phyloP scores from a whole-genome alignment of 2,329 filamentous ascomycete species.

The Claviceps purpurea region DNA sequence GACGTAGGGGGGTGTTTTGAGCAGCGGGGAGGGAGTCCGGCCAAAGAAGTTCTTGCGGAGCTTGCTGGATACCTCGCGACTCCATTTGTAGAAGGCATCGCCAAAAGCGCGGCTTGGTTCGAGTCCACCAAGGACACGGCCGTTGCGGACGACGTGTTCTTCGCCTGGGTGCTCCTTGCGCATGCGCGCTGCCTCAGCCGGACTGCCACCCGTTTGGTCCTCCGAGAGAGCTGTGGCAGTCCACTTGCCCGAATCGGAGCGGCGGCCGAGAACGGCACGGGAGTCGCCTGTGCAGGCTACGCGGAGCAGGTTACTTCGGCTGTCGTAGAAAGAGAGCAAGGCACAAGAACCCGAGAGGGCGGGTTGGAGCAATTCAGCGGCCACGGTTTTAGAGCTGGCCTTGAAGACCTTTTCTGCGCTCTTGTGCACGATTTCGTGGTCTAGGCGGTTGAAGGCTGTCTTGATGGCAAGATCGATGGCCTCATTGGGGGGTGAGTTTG shows the following conservation, averaged over 20 bases:
- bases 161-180: slow-evolving; percentile 81
- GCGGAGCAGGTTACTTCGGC: slow-evolving; percentile 69
- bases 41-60: slow-evolving; percentile 82
- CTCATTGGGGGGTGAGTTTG: slow-evolving; percentile 57
- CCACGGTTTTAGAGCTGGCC: slow-evolving; percentile 76
- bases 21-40: slow-evolving; percentile 57
- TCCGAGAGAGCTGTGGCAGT: slow-evolving; percentile 77
- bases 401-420: slow-evolving; percentile 86
- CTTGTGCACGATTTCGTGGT: slow-evolving; percentile 88
- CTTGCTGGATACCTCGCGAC: slow-evolving; percentile 65
- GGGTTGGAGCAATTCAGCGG: slow-evolving; percentile 81
- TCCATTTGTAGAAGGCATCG: slow-evolving; percentile 96
- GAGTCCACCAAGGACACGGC: slow-evolving; percentile 78
- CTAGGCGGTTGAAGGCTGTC: slow-evolving; percentile 72
- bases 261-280: slow-evolving; percentile 80
- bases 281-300: slow-evolving; percentile 95
- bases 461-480: slow-evolving; percentile 88
- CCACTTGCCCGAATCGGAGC: slow-evolving; percentile 74
- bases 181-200: slow-evolving; percentile 70
- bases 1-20: slow-evolving; percentile 91
- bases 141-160: slow-evolving; percentile 73
- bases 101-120: slow-evolving; percentile 93
- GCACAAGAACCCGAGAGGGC: slow-evolving; percentile 96
- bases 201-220: slow-evolving; percentile 86
- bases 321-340: slow-evolving; percentile 92